Conservation (phyloP, 306 rosid species). For the Pterocarpus santalinus region DNA sequence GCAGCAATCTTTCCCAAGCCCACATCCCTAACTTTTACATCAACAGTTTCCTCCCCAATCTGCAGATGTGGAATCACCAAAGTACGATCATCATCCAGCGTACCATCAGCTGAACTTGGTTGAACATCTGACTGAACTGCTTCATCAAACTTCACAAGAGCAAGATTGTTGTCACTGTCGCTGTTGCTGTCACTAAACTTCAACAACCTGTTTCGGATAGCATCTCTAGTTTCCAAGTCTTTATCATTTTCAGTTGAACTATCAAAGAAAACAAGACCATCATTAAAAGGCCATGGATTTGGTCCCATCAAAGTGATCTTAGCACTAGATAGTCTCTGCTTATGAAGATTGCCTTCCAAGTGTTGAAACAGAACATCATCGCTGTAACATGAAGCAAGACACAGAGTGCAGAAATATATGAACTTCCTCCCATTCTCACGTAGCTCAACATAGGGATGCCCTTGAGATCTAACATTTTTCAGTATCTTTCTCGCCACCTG, state of each 20-base stretch:
- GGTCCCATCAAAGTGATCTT: conserved; percentile 75
- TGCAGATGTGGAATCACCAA: conserved; percentile 69
- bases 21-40: conserved; percentile 60
- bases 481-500: conserved; percentile 76
- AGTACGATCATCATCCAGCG: conserved; percentile 35
- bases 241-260: conserved; percentile 55
- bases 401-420: conserved; percentile 82
- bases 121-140: conserved; percentile 48
- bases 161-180: conserved; percentile 59
- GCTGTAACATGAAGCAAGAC: conserved; percentile 81
- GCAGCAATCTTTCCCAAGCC: conserved; percentile 83
- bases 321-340: conserved; percentile 68
- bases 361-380: conserved; percentile 80
- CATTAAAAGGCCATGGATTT: conserved; percentile 93
- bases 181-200: conserved; percentile 46
- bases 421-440: conserved; percentile 80
- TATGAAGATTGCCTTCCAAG: conserved; percentile 86
- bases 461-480: conserved; percentile 77
- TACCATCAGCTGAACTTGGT: conserved; percentile 46
- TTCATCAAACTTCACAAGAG: conserved; percentile 70
- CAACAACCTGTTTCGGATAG: conserved; percentile 55
- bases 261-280: conserved; percentile 84
- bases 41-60: conserved; percentile 65
- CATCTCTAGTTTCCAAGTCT: conserved; percentile 45
- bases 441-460: conserved; percentile 85